phyloP scores from a whole-genome alignment of 441 rosid species.

The Metrosideros polymorpha region DNA sequence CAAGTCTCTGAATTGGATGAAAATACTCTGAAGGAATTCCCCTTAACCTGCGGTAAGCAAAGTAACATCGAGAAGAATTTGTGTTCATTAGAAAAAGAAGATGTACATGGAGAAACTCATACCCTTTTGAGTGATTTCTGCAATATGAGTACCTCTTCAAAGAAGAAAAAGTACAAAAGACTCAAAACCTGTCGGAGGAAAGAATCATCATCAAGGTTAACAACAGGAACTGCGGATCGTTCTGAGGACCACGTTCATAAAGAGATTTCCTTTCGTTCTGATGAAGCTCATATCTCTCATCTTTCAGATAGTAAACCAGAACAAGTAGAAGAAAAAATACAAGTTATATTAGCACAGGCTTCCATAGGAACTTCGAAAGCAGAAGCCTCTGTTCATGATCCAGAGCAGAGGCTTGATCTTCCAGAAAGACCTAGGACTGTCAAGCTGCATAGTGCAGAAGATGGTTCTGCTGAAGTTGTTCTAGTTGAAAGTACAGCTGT shows the following conservation, averaged over 20 bases:
- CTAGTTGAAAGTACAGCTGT: neutral
- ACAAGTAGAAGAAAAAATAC: no score
- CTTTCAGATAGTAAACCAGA: no score
- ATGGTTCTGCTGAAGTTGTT: neutral
- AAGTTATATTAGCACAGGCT: neutral
- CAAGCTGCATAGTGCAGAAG: neutral
- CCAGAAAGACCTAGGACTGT: constrained; percentile 2
- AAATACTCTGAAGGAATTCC: neutral
- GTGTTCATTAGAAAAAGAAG: neutral
- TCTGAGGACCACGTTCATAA: no score
- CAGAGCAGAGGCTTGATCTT: neutral
- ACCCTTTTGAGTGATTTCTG: neutral
- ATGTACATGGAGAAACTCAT: neutral
- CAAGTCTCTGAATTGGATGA: neutral
- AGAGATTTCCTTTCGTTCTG: no score
- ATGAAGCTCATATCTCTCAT: no score
- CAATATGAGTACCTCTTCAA: neutral
- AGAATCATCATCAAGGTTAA: no score
- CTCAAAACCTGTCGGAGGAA: no score
- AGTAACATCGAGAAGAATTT: no score
- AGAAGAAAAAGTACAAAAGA: neutral
- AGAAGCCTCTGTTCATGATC: neutral
- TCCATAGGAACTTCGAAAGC: neutral
- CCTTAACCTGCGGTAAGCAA: neutral
- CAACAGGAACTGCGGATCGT: no score